Evolutionary conservation across 305 asterid species (phyloP).

Genomic region (Plantago lanceolata): DNA sequence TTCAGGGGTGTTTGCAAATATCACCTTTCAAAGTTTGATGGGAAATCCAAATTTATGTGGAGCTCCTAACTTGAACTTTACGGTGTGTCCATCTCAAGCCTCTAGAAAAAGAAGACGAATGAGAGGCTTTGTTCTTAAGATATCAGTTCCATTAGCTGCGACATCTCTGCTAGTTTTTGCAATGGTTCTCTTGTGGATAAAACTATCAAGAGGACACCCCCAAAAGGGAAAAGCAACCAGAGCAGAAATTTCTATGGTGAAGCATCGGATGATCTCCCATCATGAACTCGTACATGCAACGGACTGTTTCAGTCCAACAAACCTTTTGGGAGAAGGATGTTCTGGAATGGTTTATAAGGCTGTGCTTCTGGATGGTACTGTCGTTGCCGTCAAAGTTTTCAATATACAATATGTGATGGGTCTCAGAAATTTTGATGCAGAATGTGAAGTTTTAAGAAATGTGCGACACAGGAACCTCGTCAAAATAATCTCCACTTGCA

Average conservation of each 20-base stretch:
- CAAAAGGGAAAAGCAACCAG: conserved; percentile 9
- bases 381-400: conserved; percentile 36
- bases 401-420: conserved; percentile 24
- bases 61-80: conserved; percentile 26
- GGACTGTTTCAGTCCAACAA: conserved; percentile 23
- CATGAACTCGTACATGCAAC: conserved; percentile 34
- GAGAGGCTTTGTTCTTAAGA: conserved; percentile 25
- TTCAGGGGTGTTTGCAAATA: conserved; percentile 28
- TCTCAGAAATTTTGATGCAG: conserved; percentile 29
- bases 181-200: conserved; percentile 21
- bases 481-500: conserved; percentile 35
- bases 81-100: conserved; percentile 26
- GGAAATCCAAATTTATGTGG: conserved; percentile 32
- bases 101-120: conserved; percentile 8
- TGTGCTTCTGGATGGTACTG: conserved; percentile 22
- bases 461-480: conserved; percentile 39
- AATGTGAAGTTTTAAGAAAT: conserved; percentile 37
- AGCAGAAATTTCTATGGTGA: conserved; percentile 15
- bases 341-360: conserved; percentile 34
- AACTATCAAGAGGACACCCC: conserved; percentile 19
- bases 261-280: conserved; percentile 24
- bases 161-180: conserved; percentile 9
- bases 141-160: conserved; percentile 26
- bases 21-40: conserved; percentile 27
- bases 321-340: conserved; percentile 36